Percentiles rank a stretch among this genome's conserved stretches.
Conservation (phyloP, 129 eudicot genomes). For the Pittosporum tobira region DNA sequence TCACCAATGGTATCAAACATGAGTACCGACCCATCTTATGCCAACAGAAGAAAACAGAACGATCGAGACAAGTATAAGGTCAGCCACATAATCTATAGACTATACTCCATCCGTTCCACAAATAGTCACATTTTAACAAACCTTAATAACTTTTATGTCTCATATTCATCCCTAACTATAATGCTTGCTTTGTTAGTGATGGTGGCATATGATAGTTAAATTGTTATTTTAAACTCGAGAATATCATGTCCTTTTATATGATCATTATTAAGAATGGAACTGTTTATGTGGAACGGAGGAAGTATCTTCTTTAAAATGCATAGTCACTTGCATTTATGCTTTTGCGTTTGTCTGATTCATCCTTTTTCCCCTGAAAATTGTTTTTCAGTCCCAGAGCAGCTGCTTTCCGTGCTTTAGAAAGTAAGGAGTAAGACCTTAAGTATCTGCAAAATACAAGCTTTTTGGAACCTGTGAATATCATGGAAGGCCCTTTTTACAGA, state of each 20-base stretch:
- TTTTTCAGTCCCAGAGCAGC: slow-evolving; percentile 16
- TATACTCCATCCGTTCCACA: too few species aligned
- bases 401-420: slow-evolving; percentile 41
- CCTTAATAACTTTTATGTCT: too few species aligned
- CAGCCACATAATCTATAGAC: slow-evolving; percentile 4
- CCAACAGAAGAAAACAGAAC: slow-evolving; percentile 20
- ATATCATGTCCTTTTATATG: too few species aligned
- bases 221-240: too few species aligned
- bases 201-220: too few species aligned
- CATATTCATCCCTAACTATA: too few species aligned
- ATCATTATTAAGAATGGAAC: too few species aligned
- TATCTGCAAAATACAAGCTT: background rate
- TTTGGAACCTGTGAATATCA: slow-evolving; percentile 33
- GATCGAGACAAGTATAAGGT: slow-evolving; percentile 23
- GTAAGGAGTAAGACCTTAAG: slow-evolving; percentile 12
- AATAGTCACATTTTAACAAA: too few species aligned
- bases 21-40: slow-evolving; percentile 27
- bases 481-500: slow-evolving; percentile 25
- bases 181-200: too few species aligned
- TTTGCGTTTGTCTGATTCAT: background rate
- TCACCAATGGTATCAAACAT: slow-evolving; percentile 25
- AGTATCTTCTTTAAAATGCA: background rate
- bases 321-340: background rate
- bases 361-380: slow-evolving; percentile 4
- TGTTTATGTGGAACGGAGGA: too few species aligned